phyloP scores from a whole-genome alignment of 768 basidiomycete genomes.

The Pulveroboletus sp. region DNA sequence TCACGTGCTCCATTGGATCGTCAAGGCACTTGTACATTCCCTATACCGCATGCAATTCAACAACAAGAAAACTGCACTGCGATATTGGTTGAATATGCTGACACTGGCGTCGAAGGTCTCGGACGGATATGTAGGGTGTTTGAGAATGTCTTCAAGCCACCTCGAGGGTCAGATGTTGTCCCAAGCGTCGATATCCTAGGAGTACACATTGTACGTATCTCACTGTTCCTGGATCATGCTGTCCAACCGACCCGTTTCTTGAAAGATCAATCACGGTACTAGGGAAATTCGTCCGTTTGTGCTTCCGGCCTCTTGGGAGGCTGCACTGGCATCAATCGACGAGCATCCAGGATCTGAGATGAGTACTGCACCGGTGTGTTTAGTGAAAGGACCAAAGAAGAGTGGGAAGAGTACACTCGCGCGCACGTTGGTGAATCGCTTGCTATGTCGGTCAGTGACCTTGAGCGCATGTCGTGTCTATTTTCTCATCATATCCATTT shows the following conservation, averaged over 20 bases:
- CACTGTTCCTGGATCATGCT: neutral
- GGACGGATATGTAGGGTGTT: conserved; percentile 59
- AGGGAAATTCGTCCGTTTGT: conserved; percentile 32
- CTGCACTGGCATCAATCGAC: conserved; percentile 19
- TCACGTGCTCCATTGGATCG: conserved; percentile 20
- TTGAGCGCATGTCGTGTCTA: neutral
- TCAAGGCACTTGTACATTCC: conserved; percentile 11
- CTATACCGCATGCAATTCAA: conserved; percentile 10
- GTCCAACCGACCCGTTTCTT: conserved; percentile 15
- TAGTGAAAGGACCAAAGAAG: conserved; percentile 84
- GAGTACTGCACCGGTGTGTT: conserved; percentile 37
- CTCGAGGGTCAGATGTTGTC: conserved; percentile 26
- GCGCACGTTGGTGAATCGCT: conserved; percentile 61
- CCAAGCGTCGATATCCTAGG: conserved; percentile 44
- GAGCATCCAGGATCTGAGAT: conserved; percentile 4
- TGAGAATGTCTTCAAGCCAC: conserved; percentile 55
- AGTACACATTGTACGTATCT: conserved; percentile 42
- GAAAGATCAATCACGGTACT: conserved; percentile 22
- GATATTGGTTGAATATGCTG: conserved; percentile 52
- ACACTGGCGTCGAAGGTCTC: conserved; percentile 62
- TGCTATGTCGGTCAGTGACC: conserved; percentile 49
- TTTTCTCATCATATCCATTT: neutral
- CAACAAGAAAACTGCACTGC: conserved; percentile 31
- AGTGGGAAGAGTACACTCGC: conserved; percentile 90
- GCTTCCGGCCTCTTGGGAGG: conserved; percentile 35